A percentile compares a stretch with the other conserved stretches of the same genome.
phyloP scores from a whole-genome alignment of 305 asterid genomes.

The Nicotiana rustica region DNA sequence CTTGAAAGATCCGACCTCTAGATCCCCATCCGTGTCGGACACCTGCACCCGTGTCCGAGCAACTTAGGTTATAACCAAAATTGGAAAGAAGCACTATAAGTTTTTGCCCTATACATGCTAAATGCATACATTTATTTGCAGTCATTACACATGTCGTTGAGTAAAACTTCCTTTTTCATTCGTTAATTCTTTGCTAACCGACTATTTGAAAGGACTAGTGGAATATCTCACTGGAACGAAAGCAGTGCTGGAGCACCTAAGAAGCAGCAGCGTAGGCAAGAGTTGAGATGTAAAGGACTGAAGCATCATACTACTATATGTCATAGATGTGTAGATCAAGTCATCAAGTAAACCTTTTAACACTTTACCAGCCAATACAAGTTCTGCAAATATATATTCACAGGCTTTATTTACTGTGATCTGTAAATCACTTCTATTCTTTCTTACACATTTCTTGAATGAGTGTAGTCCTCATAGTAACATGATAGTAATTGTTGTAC shows the following conservation, averaged over 20 bases:
- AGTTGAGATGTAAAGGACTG: conserved; percentile 3
- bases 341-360: not conserved
- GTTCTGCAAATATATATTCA: conserved; percentile 11
- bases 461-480: not conserved
- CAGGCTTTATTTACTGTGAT: not conserved
- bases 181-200: not conserved
- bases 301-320: not conserved
- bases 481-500: conserved; percentile 7
- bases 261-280: conserved; percentile 28
- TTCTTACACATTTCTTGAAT: conserved; percentile 6
- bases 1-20: too few relatives aligned
- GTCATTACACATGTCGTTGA: not conserved
- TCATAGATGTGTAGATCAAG: not conserved
- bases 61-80: not conserved
- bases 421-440: not conserved
- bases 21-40: too few relatives aligned
- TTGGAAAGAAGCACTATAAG: not conserved
- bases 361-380: not conserved
- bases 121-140: not conserved
- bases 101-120: not conserved
- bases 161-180: not conserved
- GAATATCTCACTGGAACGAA: conserved; percentile 63
- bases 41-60: too few relatives aligned
- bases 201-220: conserved; percentile 48
- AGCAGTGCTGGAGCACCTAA: conserved; percentile 49